phyloP scores from a whole-genome alignment of 352 stramenopile genomes.

The Pythium grandisporangium region DNA sequence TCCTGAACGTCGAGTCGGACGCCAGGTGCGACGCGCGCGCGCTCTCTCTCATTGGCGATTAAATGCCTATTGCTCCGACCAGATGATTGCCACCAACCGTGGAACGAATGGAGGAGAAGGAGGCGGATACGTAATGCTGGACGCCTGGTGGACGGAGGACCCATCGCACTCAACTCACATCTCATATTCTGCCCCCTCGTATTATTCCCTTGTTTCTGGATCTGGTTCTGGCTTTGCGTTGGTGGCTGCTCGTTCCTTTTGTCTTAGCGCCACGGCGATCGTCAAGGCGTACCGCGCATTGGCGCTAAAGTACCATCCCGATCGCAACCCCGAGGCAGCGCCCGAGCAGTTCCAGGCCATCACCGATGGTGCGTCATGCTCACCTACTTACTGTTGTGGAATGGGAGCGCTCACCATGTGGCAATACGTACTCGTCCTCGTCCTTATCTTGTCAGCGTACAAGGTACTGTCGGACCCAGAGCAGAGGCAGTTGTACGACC shows the following conservation, averaged over 20 bases:
- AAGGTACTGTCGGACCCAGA: constrained; percentile 68
- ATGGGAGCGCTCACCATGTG: neutral
- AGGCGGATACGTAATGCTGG: too few relatives aligned
- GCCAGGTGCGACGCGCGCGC: constrained; percentile 47
- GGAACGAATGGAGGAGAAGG: too few relatives aligned
- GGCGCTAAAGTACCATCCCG: constrained; percentile 92
- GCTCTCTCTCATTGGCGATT: too few relatives aligned
- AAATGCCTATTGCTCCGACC: too few relatives aligned
- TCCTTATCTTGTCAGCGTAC: constrained; percentile 28
- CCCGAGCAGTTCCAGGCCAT: constrained; percentile 87
- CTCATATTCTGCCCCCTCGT: too few relatives aligned
- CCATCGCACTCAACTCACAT: too few relatives aligned
- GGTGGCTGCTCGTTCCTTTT: too few relatives aligned
- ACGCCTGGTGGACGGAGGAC: too few relatives aligned
- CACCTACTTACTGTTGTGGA: neutral
- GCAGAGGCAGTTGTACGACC: constrained; percentile 64
- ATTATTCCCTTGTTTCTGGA: too few relatives aligned
- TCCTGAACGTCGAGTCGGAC: constrained; percentile 47
- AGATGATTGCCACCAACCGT: too few relatives aligned
- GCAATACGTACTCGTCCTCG: neutral
- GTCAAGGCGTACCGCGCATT: constrained; percentile 93
- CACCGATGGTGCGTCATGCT: constrained; percentile 23
- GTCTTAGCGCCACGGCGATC: constrained; percentile 83
- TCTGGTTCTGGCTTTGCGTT: too few relatives aligned
- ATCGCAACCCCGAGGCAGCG: constrained; percentile 91